Conservation (phyloP, 2,329 filamentous ascomycete genomes). For the Fusarium luffae region DNA sequence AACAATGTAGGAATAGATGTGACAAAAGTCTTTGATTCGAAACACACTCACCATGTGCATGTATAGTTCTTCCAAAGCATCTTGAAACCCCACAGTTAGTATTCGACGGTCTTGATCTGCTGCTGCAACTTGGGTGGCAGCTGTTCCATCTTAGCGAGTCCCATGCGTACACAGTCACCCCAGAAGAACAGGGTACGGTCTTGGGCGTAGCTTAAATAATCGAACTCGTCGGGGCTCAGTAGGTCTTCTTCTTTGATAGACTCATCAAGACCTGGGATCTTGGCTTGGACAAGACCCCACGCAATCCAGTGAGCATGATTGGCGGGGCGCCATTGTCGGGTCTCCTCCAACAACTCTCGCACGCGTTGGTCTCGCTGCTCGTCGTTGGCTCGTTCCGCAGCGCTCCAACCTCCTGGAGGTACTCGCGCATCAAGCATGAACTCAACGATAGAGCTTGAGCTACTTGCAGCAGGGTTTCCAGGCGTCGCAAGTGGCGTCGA, state of each 20-base stretch:
- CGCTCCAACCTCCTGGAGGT: conserved; percentile 63
- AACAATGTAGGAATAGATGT: not conserved
- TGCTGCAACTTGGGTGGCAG: conserved; percentile 74
- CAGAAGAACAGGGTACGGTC: conserved; percentile 93
- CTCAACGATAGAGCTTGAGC: conserved; percentile 68
- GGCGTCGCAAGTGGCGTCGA: conserved; percentile 50
- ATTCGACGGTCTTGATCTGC: conserved; percentile 76
- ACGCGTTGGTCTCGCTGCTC: conserved; percentile 75
- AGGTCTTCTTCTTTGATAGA: conserved; percentile 50
- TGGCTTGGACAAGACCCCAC: conserved; percentile 97
- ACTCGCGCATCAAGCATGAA: conserved; percentile 86
- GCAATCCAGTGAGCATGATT: conserved; percentile 93
- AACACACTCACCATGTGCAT: conserved; percentile 22
- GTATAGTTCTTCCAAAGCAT: not conserved
- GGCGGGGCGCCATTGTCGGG: conserved; percentile 84
- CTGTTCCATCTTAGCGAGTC: conserved; percentile 79
- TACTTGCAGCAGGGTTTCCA: conserved; percentile 53
- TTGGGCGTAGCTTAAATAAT: conserved; percentile 92
- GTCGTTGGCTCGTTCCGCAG: conserved; percentile 68
- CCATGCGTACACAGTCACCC: conserved; percentile 85
- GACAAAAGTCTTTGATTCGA: not conserved
- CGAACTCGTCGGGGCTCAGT: conserved; percentile 74
- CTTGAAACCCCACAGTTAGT: conserved; percentile 53
- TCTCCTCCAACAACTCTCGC: conserved; percentile 78
- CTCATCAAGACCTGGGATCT: conserved; percentile 77